Evolutionary conservation across 1,284 basidiomycete genomes (phyloP).

Genomic region (Ganoderma boninense): DNA sequence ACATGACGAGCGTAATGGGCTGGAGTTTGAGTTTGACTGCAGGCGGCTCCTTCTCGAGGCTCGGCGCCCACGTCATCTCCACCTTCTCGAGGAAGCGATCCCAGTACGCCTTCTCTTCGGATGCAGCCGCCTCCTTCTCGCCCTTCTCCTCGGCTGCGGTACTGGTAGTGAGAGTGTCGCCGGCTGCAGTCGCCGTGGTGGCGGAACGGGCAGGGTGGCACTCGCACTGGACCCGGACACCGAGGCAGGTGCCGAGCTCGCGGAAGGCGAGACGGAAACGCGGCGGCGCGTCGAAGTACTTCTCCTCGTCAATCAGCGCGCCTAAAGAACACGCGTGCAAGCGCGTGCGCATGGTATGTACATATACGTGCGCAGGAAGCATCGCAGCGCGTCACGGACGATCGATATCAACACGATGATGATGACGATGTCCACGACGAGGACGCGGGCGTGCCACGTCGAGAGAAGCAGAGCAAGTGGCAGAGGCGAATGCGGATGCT

Average conservation of each 20-base stretch:
- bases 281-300: constrained; percentile 34
- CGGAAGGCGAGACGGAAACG: constrained; percentile 38
- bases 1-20: constrained; percentile 37
- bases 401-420: not conserved
- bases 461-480: not conserved
- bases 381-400: not conserved
- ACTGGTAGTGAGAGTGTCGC: not conserved
- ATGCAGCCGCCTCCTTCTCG: constrained; percentile 11
- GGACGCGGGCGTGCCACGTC: no score
- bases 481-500: constrained; percentile 8
- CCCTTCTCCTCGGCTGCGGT: constrained; percentile 11
- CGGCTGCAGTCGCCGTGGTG: not conserved
- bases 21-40: constrained; percentile 23
- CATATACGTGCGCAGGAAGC: no score
- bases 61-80: constrained; percentile 15
- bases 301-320: constrained; percentile 23
- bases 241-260: constrained; percentile 40
- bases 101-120: constrained; percentile 27
- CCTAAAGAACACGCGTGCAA: constrained; percentile 12
- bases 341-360: no score
- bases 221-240: constrained; percentile 22
- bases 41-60: constrained; percentile 18
- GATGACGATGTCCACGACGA: not conserved
- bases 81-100: constrained; percentile 24
- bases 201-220: constrained; percentile 21